Conservation (phyloP, 805 yeast genomes). For the Saccharomycopsis amapae region DNA sequence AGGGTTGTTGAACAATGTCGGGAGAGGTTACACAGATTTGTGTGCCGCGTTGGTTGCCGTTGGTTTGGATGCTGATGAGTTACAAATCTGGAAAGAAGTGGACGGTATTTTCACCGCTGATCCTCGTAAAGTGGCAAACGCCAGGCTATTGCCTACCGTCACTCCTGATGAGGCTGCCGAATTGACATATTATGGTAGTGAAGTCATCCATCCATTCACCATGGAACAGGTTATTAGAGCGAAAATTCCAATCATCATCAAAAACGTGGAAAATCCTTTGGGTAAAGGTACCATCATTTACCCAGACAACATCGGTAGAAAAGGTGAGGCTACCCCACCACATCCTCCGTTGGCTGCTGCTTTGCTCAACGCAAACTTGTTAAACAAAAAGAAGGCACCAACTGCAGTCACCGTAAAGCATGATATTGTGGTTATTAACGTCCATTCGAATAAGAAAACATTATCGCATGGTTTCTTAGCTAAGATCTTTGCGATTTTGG, state of each 20-base stretch:
- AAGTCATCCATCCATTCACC: slow-evolving; percentile 97
- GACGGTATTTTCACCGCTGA: slow-evolving; percentile 99
- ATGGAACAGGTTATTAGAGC: slow-evolving; percentile 98
- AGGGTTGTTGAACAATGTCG: slow-evolving; percentile 85
- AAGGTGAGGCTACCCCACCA: slow-evolving; percentile 88
- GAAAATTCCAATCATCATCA: slow-evolving; percentile 91
- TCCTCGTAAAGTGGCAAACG: slow-evolving; percentile 89
- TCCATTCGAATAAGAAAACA: slow-evolving; percentile 90
- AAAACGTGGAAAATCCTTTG: slow-evolving; percentile 89
- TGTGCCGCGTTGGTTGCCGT: slow-evolving; percentile 97
- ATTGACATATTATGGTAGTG: slow-evolving; percentile 94
- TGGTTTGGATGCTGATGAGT: slow-evolving; percentile 84
- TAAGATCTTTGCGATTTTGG: slow-evolving; percentile 77
- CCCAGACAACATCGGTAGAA: slow-evolving; percentile 80
- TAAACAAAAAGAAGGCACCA: slow-evolving; percentile 56
- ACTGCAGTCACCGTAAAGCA: slow-evolving; percentile 96
- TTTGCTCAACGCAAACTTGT: slow-evolving; percentile 32
- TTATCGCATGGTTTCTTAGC: slow-evolving; percentile 94
- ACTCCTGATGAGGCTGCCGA: slow-evolving; percentile 99
- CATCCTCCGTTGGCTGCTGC: slow-evolving; percentile 80
- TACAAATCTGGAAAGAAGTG: slow-evolving; percentile 98
- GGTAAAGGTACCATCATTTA: slow-evolving; percentile 92
- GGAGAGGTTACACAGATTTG: slow-evolving; percentile 95
- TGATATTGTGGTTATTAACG: slow-evolving; percentile 84
- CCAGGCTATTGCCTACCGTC: slow-evolving; percentile 75